These are phyloP conservation scores for Botrytis fabae DNA, from an alignment of 2,329 filamentous ascomycete species.

Conservation along the genomic window DNA sequence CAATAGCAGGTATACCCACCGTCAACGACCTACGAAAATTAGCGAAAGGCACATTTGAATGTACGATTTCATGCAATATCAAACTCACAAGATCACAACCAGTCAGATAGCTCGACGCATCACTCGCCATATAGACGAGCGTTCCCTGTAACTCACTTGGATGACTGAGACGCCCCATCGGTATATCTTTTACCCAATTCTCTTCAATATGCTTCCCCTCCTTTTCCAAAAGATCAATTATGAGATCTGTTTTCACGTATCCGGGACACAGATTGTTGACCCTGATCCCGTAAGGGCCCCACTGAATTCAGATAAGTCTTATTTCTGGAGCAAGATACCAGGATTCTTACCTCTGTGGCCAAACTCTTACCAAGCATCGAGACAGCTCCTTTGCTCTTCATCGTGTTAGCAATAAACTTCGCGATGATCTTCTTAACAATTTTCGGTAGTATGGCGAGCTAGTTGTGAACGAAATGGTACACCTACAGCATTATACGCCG, in stretches of 20 bases:
- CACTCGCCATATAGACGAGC: slow-evolving; percentile 37
- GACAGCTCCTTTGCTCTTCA: slow-evolving; percentile 57
- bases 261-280: slow-evolving; percentile 68
- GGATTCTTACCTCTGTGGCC: slow-evolving; percentile 46
- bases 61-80: not conserved
- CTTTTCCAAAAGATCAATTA: slow-evolving; percentile 40
- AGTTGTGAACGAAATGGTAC: not conserved
- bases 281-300: slow-evolving; percentile 61
- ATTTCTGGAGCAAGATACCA: not conserved
- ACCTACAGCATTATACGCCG: slow-evolving; percentile 43
- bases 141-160: slow-evolving; percentile 44
- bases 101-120: slow-evolving; percentile 35
- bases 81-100: slow-evolving; percentile 35
- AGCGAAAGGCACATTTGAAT: not conserved
- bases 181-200: slow-evolving; percentile 43
- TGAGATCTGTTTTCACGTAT: slow-evolving; percentile 46
- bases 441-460: not conserved
- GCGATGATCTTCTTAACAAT: not conserved
- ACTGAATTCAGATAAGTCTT: slow-evolving; percentile 43
- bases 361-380: slow-evolving; percentile 60
- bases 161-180: slow-evolving; percentile 42
- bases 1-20: slow-evolving; percentile 32
- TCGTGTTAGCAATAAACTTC: slow-evolving; percentile 7
- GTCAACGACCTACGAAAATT: slow-evolving; percentile 29
- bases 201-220: slow-evolving; percentile 44